Base-by-base conservation (phyloP, 495 filamentous ascomycete genomes). In the Penicillium malachiteum region DNA sequence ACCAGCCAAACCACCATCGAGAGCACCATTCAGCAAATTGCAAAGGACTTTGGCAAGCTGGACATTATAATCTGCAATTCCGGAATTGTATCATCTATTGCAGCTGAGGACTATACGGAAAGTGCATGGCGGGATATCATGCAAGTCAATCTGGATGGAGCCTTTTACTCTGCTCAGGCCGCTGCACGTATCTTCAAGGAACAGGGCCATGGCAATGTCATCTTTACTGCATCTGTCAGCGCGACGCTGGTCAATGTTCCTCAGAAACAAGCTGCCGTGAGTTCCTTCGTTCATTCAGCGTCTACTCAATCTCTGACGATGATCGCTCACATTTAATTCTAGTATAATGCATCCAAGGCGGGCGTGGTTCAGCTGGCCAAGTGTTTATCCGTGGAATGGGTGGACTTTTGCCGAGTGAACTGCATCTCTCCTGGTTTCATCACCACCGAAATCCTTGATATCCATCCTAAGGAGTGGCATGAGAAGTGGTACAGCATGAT, bases 1-100 rank as follows among this genome's bases (percentile, higher is more conserved):
- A 79, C 70, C 12, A 69, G 71, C 30, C 79, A 80, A 57, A 64
- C 81, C 9, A 72, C 80, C 3, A 86, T 92, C 18, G 70, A 81
- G 44, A 56, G 63, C 0, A 71, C 77, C 30, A 68, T 89, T 18
- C 74, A 86, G 56, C 59, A 77, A 35, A 79, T 84, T 43, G 78
- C 85, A 14, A 54, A 66, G 39, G 87, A 90, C 10, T 89, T 91
- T 69, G 82, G 81, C 17, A 78, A 81, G 5, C 81, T 92, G 4
- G 89, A 92, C 63, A 79, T 91, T 61, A 87, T 92, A 60, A 82
- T 92, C 38, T 87, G 85, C 10, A 92, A 92, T 62, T 84, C 87
- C 5, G 89, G 89, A 6, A 85, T 91, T 42, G 71, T 78, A 4
- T 87, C 63, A 7, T 59, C 49, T 13, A 44, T 69, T n/a, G 51